Evolutionary conservation across 192 early-diverging fungal species (phyloP).

Genomic region (Podila minutissima): DNA sequence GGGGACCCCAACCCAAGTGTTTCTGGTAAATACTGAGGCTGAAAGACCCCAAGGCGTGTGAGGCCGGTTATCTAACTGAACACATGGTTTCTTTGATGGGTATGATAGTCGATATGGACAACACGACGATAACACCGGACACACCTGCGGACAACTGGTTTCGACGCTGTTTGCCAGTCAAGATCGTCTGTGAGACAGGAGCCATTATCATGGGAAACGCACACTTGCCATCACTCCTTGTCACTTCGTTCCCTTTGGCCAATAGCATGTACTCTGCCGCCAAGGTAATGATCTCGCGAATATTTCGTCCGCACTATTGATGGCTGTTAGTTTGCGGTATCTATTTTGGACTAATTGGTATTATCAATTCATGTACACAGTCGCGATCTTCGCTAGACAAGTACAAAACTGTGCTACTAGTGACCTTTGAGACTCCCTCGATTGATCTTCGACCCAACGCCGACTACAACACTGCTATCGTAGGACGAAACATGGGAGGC

Average conservation of each 20-base stretch:
- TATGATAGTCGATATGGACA: conserved; percentile 47
- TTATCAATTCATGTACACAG: conserved; percentile 19
- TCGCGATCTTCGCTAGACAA: conserved; percentile 65
- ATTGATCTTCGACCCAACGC: conserved; percentile 67
- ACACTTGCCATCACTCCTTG: conserved; percentile 68
- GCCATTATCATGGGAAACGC: conserved; percentile 78
- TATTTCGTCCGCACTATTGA: not conserved
- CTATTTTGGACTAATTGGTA: not conserved
- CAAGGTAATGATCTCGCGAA: conserved; percentile 24
- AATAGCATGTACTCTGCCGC: conserved; percentile 65
- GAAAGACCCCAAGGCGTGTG: not conserved
- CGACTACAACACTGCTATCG: conserved; percentile 62
- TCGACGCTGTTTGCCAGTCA: conserved; percentile 70
- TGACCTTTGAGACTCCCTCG: conserved; percentile 62
- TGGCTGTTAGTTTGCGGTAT: not conserved
- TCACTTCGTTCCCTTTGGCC: conserved; percentile 65
- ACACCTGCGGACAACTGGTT: conserved; percentile 57
- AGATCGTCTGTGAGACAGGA: conserved; percentile 70
- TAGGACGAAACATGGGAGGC: conserved; percentile 28
- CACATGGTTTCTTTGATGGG: not conserved
- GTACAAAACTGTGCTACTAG: conserved; percentile 65
- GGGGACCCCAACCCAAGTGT: conserved; percentile 27
- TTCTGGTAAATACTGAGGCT: conserved; percentile 8
- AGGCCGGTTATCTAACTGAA: not conserved
- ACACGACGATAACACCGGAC: conserved; percentile 9